Conservation (phyloP, 2,329 filamentous ascomycete genomes). For the Hortaea sp. region DNA sequence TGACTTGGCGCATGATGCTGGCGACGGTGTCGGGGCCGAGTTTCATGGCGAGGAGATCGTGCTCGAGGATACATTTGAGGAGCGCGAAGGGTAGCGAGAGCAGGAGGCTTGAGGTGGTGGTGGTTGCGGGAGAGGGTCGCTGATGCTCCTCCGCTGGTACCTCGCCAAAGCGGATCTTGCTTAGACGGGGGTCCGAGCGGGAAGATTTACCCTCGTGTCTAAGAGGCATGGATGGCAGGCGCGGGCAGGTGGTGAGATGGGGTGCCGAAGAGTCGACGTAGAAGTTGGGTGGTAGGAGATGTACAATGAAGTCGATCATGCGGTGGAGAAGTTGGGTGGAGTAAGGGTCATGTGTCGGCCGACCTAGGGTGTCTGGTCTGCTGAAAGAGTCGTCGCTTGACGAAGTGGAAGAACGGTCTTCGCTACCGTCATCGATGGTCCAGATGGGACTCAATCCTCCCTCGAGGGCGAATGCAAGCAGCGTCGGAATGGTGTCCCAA, state of each 20-base stretch:
- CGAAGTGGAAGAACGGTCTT: conserved; percentile 28
- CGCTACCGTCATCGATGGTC: conserved; percentile 21
- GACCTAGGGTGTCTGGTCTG: conserved; percentile 11
- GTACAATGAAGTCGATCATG: conserved; percentile 49
- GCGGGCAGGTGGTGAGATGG: conserved; percentile 38
- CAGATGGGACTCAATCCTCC: conserved; percentile 32
- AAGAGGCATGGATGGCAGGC: conserved; percentile 28
- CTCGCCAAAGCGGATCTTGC: conserved; percentile 63
- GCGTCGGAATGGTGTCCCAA: conserved; percentile 54
- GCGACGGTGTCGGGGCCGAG: conserved; percentile 30
- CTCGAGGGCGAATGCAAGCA: conserved; percentile 49
- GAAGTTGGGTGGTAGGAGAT: conserved; percentile 51
- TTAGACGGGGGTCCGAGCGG: conserved; percentile 44
- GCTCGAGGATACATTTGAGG: conserved; percentile 57
- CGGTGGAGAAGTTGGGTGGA: conserved; percentile 46
- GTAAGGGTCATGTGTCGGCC: conserved; percentile 42
- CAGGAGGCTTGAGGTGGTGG: conserved; percentile 54
- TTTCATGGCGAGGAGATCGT: conserved; percentile 42
- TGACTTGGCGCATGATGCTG: conserved; percentile 31
- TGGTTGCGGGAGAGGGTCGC: conserved; percentile 29
- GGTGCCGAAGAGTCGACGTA: conserved; percentile 43
- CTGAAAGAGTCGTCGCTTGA: conserved; percentile 20
- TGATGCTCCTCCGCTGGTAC: conserved; percentile 37
- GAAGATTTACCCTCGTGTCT: conserved; percentile 24
- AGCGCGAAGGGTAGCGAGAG: conserved; percentile 60